phyloP scores from a whole-genome alignment of 352 stramenopile genomes.

The Phytopythium mirpurense region DNA sequence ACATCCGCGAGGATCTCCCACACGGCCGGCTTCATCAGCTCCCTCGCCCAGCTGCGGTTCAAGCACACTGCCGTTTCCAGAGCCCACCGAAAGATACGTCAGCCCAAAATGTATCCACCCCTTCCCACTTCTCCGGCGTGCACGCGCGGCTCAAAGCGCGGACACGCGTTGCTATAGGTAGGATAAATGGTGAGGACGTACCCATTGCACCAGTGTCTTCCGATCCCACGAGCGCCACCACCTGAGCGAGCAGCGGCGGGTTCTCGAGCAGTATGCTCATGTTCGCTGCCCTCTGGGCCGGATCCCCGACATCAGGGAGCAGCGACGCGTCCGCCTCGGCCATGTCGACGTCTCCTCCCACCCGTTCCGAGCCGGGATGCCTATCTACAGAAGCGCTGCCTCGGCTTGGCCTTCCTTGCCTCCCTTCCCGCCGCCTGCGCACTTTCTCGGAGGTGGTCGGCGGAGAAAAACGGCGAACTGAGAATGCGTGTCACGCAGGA shows the following conservation, averaged over 20 bases:
- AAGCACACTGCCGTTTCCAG: conserved; percentile 39
- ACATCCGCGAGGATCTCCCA: conserved; percentile 82
- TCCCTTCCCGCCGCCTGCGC: neutral
- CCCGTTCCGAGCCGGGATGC: too few species aligned
- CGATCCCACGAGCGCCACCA: conserved; percentile 61
- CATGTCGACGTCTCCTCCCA: conserved; percentile 1
- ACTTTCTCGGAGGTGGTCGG: neutral
- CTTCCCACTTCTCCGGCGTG: neutral
- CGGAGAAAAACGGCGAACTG: conserved; percentile 1
- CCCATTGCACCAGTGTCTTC: conserved; percentile 46
- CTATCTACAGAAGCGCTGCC: neutral
- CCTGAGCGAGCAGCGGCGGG: conserved; percentile 46
- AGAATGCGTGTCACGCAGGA: conserved; percentile 7
- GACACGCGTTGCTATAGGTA: too few species aligned
- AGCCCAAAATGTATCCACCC: neutral
- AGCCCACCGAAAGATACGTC: conserved; percentile 7
- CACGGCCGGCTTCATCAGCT: conserved; percentile 75
- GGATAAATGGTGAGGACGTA: conserved; percentile 15
- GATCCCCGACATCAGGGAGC: conserved; percentile 1
- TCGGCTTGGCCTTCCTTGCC: neutral
- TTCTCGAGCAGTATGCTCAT: conserved; percentile 48
- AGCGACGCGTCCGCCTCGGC: conserved; percentile 18
- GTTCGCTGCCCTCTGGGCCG: conserved; percentile 5
- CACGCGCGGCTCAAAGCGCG: neutral
- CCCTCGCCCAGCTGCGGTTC: conserved; percentile 67